Conservation (phyloP, 352 stramenopile genomes). For the Phytophthora cryptogea region DNA sequence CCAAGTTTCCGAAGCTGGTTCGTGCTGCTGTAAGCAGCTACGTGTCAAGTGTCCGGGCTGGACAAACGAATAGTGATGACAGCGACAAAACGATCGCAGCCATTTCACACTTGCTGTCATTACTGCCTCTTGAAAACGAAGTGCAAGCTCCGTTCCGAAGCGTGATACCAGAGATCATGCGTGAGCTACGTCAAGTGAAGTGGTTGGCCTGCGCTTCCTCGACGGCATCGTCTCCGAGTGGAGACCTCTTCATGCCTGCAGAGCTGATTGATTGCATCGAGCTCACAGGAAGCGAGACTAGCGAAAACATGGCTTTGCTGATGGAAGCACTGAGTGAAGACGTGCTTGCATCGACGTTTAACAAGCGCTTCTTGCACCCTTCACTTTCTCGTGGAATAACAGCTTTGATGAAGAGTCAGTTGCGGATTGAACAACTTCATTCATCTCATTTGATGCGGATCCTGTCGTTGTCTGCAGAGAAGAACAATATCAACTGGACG, state of each 20-base stretch:
- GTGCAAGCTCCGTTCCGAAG: conserved; percentile 72
- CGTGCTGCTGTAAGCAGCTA: conserved; percentile 33
- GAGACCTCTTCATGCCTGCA: conserved; percentile 27
- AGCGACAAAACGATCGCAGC: conserved; percentile 18
- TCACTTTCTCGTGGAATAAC: conserved; percentile 44
- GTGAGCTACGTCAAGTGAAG: conserved; percentile 49
- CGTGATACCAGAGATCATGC: conserved; percentile 65
- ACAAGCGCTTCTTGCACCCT: conserved; percentile 61
- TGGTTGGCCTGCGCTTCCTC: conserved; percentile 43
- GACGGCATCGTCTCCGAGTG: neutral
- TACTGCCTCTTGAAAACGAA: conserved; percentile 73
- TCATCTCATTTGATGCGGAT: conserved; percentile 67
- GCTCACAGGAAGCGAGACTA: conserved; percentile 19
- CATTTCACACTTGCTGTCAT: conserved; percentile 44
- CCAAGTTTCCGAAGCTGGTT: conserved; percentile 66
- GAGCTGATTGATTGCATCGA: conserved; percentile 55
- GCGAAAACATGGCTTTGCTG: conserved; percentile 16
- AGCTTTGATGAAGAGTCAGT: conserved; percentile 52
- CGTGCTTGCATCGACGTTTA: conserved; percentile 34
- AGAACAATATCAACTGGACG: conserved; percentile 44
- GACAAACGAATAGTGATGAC: neutral
- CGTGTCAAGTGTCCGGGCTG: conserved; percentile 15
- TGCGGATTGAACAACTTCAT: conserved; percentile 70
- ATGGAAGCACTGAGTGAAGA: conserved; percentile 27
- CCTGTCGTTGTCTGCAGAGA: conserved; percentile 39